Evolutionary conservation across 139 green algal species (phyloP), one percentile per base, ranked within the genome.

Genomic region (Picochlorum sp.): DNA sequence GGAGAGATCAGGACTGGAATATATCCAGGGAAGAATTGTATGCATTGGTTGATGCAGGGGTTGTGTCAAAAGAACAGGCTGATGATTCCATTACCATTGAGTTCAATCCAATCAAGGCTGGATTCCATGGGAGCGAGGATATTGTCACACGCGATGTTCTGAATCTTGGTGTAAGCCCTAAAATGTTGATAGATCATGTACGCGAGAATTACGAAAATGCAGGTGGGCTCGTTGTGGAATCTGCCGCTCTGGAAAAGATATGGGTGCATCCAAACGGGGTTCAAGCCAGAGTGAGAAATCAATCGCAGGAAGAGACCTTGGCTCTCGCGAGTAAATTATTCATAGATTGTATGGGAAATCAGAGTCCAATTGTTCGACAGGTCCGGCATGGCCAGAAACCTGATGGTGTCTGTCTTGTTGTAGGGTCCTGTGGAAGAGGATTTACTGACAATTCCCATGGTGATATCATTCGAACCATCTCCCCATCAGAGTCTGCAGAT

Each of bases 291-390:
- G 20, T 91, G 18, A 23, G 70, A 55, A 66, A 30, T n/a, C 16
- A 21, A 20, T 26, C 16, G 3, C 6, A 21, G 47, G 56, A 13
- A 32, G 3, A 26, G 8, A 65, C 70, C 28, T 41, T 52, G 6
- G 51, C 63, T 32, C 20, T 92, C 2, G 76, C 65, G 3, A 70
- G 65, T 14, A 65, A 66, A 24, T 73, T 98, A 28, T 69, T 98
- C 34, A 45, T 98, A 6, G 93, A 98, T 76, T 91, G 83, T 66
- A 98, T 97, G 93, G 93, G 93, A 10, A 81, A 96, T 65, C 76
- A 68, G 21, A 91, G 79, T 49, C 92, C 92, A 10, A 87, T 96
- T 13, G 87, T 94, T n/a, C 71, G 77, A 16, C 93, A 98, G 81
- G 56, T 88, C 45, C 72, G 94, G 16, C 83, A 83, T 75, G 79